Evolutionary conservation across 225 moss, liverwort and hornwort genomes (phyloP), one percentile per base, ranked within the genome.

Genomic region (Ulota crispa): DNA sequence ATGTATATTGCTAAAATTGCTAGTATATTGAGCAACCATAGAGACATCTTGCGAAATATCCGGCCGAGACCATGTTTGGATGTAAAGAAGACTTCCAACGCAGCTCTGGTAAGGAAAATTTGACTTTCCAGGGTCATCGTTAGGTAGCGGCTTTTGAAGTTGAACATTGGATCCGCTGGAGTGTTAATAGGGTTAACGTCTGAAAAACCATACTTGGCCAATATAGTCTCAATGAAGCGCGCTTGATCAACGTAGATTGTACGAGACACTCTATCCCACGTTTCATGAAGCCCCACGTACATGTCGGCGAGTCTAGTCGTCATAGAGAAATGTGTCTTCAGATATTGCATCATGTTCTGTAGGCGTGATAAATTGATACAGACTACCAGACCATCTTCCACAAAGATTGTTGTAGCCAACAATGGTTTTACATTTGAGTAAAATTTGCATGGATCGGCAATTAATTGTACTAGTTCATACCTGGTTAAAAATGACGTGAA

Each of bases 191-290:
- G 0, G 15, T 0, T 0, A 0, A 24, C 24, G 3, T 73, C 36
- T 2, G n/a, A 16, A 0, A 73, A 73, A 0, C 41, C 9, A 2
- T 59, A 73, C 4, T 41, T 73, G 0, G 2, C 3, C 7, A 73
- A 1, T 0, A 57, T 56, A 0, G 39, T 73, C 9, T 57, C 24
- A 0, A 9, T 57, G 0, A 57, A 73, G 3, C n/a, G 1, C 2
- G 24, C 4, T 1, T 73, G 24, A 18, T 73, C 37, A 8, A 73
- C 37, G 3, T 26, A 24, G 0, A 69, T 69, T 2, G 2, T 15
- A 2, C 0, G 0, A 16, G 0, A 37, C 0, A 0, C 0, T 15
- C 9, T n/a, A 0, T 57, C 26, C 0, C 0, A 8, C 0, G 0
- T 73, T 0, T 59, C 59, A 2, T 73, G 8, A 1, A 73, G n/a